Conservation (phyloP, 495 filamentous ascomycete species). For the Talaromyces proteolyticus region DNA sequence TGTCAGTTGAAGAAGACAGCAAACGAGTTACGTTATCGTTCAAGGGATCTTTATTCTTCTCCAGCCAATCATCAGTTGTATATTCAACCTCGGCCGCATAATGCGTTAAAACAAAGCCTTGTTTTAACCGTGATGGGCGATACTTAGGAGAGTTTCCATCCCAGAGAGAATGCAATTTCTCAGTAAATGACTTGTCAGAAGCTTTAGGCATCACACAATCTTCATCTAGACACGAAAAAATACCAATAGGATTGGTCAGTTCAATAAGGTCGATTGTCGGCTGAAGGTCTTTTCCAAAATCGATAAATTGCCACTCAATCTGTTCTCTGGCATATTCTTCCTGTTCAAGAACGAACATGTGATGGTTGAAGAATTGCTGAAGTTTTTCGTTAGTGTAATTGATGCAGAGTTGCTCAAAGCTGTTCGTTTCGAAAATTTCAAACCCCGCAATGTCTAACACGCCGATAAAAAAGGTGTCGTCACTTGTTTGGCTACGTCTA, state of each 20-base stretch:
- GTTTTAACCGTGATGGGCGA: constrained; percentile 74
- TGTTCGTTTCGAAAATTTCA: constrained; percentile 97
- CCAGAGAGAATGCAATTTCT: constrained; percentile 95
- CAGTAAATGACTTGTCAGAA: constrained; percentile 92
- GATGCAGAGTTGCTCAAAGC: constrained; percentile 98
- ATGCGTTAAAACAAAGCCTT: constrained; percentile 97
- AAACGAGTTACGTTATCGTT: constrained; percentile 94
- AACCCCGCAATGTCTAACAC: constrained; percentile 99
- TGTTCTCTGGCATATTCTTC: constrained; percentile 97
- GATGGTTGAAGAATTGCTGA: constrained; percentile 99
- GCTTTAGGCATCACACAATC: constrained; percentile 99
- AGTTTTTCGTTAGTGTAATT: constrained; percentile 99
- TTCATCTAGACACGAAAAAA: constrained; percentile 97
- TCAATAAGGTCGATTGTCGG: constrained; percentile 98
- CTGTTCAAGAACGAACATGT: constrained; percentile 99
- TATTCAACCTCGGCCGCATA: constrained; percentile 99
- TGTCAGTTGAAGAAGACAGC: constrained; percentile 73
- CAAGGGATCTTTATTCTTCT: constrained; percentile 98
- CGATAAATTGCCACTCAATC: constrained; percentile 99
- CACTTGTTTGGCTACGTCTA: constrained; percentile 64
- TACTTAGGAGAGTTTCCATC: constrained; percentile 95
- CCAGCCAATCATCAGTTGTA: constrained; percentile 88
- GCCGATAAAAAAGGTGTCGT: constrained; percentile 93
- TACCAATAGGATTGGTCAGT: constrained; percentile 91
- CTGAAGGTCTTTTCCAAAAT: constrained; percentile 95